phyloP scores from a whole-genome alignment of 2,329 filamentous ascomycete species.

The Coniochaeta pulveracea region DNA sequence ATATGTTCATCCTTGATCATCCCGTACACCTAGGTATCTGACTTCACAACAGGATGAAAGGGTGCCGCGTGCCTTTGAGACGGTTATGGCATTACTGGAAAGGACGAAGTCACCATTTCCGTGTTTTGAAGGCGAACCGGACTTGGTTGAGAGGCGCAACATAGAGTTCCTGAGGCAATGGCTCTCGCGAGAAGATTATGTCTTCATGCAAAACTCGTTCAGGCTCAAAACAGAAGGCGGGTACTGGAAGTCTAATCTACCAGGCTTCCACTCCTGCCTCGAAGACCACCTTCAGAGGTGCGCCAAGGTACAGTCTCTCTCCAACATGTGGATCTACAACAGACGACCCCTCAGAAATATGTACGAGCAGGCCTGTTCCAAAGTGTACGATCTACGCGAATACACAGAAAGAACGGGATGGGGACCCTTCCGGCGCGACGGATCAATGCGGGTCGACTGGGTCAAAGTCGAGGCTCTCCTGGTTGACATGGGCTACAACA shows the following conservation, averaged over 20 bases:
- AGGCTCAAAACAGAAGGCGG: slow-evolving; percentile 48
- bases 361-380: slow-evolving; percentile 53
- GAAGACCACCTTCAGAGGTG: slow-evolving; percentile 46
- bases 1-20: background rate
- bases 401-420: slow-evolving; percentile 51
- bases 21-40: no score
- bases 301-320: slow-evolving; percentile 60
- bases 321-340: slow-evolving; percentile 46
- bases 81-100: background rate
- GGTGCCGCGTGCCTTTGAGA: no score
- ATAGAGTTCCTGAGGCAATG: background rate
- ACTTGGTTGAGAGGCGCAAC: no score
- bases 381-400: slow-evolving; percentile 63
- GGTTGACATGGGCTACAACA: slow-evolving; percentile 55
- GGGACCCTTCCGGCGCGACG: slow-evolving; percentile 63
- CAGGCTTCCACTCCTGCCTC: slow-evolving; percentile 15
- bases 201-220: slow-evolving; percentile 53
- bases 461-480: slow-evolving; percentile 69
- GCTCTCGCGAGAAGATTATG: slow-evolving; percentile 28
- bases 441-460: slow-evolving; percentile 57
- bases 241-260: slow-evolving; percentile 2
- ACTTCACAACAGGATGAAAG: no score
- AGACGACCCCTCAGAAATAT: slow-evolving; percentile 23
- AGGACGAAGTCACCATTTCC: slow-evolving; percentile 1
- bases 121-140: no score